Percentiles rank a stretch among this genome's conserved stretches.
phyloP scores from a whole-genome alignment of 257 asterid genomes.

The Salvia rosmarinus region DNA sequence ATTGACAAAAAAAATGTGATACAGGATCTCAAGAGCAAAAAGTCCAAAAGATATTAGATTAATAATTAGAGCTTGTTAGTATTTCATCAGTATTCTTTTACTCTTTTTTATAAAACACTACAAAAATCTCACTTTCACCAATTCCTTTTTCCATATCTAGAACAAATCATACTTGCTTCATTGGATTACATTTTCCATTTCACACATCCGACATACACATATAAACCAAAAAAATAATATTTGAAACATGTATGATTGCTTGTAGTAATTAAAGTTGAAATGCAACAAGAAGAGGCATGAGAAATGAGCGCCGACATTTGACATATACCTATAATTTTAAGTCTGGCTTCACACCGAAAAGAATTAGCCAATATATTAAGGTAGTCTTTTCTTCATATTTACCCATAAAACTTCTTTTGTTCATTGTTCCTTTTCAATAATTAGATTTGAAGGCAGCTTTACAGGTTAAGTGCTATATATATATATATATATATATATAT shows the following conservation, averaged over 20 bases:
- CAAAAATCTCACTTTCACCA: neutral
- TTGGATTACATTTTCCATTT: neutral
- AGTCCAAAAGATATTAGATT: too few species aligned
- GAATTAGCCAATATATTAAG: constrained; percentile 32
- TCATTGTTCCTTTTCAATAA: neutral
- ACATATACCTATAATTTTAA: constrained; percentile 14
- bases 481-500: too few species aligned
- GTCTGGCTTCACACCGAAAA: constrained; percentile 44
- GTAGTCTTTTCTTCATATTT: neutral
- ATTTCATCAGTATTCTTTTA: neutral
- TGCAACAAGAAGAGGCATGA: neutral
- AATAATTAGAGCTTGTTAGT: neutral
- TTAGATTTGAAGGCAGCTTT: constrained; percentile 18
- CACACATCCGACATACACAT: neutral
- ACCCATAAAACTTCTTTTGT: neutral
- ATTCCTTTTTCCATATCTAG: neutral
- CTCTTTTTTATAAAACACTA: too few species aligned
- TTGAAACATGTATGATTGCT: constrained; percentile 5
- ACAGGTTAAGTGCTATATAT: constrained; percentile 33
- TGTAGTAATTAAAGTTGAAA: constrained; percentile 19
- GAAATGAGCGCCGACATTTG: constrained; percentile 23
- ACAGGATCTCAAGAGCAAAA: too few species aligned
- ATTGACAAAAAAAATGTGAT: too few species aligned
- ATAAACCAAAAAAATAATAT: neutral
- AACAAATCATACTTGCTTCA: neutral